Evolutionary conservation across 2,329 filamentous ascomycete species (phyloP).

Genomic region (Ophiocordyceps robertsii): DNA sequence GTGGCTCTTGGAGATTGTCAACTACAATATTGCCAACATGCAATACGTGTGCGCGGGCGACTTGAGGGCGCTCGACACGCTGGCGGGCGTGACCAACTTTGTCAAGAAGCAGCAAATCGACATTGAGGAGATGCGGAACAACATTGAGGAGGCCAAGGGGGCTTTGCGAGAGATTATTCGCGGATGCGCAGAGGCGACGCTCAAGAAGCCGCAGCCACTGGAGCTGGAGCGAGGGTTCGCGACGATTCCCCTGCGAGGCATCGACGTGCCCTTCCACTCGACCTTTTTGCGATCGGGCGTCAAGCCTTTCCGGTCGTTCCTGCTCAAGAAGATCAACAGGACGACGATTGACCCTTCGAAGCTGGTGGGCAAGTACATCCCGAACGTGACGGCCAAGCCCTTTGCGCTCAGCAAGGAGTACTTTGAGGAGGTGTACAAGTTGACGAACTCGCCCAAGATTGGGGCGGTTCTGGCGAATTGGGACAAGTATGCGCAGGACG

Average conservation of each 20-base stretch:
- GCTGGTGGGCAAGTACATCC: conserved; percentile 96
- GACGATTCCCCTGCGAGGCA: conserved; percentile 91
- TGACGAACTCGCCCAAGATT: conserved; percentile 76
- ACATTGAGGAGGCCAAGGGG: conserved; percentile 80
- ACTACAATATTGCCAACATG: conserved; percentile 75
- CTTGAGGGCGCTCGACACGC: conserved; percentile 55
- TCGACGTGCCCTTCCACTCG: conserved; percentile 98
- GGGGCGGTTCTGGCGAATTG: conserved; percentile 75
- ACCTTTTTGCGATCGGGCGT: conserved; percentile 96
- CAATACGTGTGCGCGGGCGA: conserved; percentile 63
- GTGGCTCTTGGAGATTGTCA: conserved; percentile 98
- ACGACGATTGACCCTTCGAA: conserved; percentile 96
- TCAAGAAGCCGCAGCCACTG: conserved; percentile 76
- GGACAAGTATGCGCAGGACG: conserved; percentile 53
- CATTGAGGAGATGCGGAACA: conserved; percentile 83
- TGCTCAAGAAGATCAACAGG: conserved; percentile 99
- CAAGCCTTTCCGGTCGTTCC: conserved; percentile 96
- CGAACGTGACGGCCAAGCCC: conserved; percentile 91
- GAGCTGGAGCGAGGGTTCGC: conserved; percentile 91
- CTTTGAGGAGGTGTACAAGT: conserved; percentile 93
- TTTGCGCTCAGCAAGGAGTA: conserved; percentile 97
- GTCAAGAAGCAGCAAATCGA: conserved; percentile 96
- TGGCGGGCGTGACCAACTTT: conserved; percentile 79
- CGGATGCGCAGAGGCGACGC: conserved; percentile 74
- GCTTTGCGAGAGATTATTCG: conserved; percentile 85